Evolutionary conservation across 192 early-diverging fungal species (phyloP), one percentile per base, ranked within the genome.

Genomic region (Funneliformis geosporum): DNA sequence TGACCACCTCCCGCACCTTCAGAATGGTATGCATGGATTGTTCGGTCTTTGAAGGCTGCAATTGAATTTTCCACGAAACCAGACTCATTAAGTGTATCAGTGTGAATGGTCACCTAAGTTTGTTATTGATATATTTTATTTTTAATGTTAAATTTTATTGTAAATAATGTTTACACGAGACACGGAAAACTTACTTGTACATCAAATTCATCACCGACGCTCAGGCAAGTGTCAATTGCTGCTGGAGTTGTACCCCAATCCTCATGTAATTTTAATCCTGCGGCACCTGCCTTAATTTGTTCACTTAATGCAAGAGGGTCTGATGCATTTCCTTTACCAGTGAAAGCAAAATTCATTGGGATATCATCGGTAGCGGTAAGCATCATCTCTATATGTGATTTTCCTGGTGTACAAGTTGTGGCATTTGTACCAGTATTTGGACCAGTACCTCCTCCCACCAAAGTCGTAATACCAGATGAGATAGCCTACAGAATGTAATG

Each of bases 1-100:
- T 97, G 96, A 61, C 97, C 97, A 73, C 96, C 96, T 27, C 97
- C 97, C 2, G 97, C 97, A 39, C 97, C 97, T 83, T 99, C 97
- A 1, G 93, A 93, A 85, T 99, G 97, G 79, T 99, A 99, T 0
- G 96, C 95, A 81, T 98, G 97, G 76, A 99, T 96, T 27, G 96
- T 95, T 73, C 97, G 91, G 55, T 89, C 90, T 64, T 93, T 95
- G 81, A 99, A 96, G 0, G 97, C 97, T 1, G 84, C 94, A 16
- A 99, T 84, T 4, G 97, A 92, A 70, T 91, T 84, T 81, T 98
- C 95, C 43, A 99, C 96, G 85, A 98, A 99, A 68, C 97, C 97
- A 21, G 96, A 92, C 77, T 99, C 97, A 82, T 99, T 99, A 72
- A 99, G 85, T 7, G 97, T 99, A 82, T 99, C 97, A 0, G 97